Base-by-base conservation (phyloP, 148 eudicot genomes). In the Vaccinium macrocarpon region DNA sequence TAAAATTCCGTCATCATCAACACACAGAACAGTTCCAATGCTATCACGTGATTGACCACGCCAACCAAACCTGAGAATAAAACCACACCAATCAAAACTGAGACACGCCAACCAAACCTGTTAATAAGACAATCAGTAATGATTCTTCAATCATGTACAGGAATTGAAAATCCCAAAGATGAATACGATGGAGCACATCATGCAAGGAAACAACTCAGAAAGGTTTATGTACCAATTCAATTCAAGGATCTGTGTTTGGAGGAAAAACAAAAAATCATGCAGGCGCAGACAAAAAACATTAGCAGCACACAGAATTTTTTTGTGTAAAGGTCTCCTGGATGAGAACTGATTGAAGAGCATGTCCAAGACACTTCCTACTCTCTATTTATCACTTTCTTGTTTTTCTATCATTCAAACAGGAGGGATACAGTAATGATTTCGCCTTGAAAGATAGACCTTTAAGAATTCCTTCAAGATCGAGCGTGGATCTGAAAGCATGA, bases 1-100 rank as follows among this genome's bases (percentile, higher is more conserved):
- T 88, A 97, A 86, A 79, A 97, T 94, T 75, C 99, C 99, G 88
- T 97, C 99, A 90, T 97, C 99, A 87, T 97, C 99, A 83, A 97
- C 99, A 87, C 98, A 95, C 7, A 97, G 88, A 79, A 97, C 98
- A 81, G 99, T 97, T 83, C 99, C 99, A 80, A 93, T 88, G 91
- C 96, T 95, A 80, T 95, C 98, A 87, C 92, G 96, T 76, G 98
- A 92, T 81, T 93, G 97, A 74, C 92, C 98, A 81, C 97, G 97
- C 95, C 91, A 97, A 81, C 95, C 98, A 90, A 93, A 97, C 92
- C 99, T 97, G 90, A 82, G 29, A 66, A 76, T 42, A 42, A 42
- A 96, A 74, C 92, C 98, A 81, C 97, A 96, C 95, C 91, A 97
- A 81, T 94, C 98, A 90, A 93, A 97, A 91, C 99, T 97, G 90